A percentile compares a stretch with the other conserved stretches of the same genome.
Evolutionary conservation across 768 basidiomycete species (phyloP).

Genomic region (Baorangia bicolor): DNA sequence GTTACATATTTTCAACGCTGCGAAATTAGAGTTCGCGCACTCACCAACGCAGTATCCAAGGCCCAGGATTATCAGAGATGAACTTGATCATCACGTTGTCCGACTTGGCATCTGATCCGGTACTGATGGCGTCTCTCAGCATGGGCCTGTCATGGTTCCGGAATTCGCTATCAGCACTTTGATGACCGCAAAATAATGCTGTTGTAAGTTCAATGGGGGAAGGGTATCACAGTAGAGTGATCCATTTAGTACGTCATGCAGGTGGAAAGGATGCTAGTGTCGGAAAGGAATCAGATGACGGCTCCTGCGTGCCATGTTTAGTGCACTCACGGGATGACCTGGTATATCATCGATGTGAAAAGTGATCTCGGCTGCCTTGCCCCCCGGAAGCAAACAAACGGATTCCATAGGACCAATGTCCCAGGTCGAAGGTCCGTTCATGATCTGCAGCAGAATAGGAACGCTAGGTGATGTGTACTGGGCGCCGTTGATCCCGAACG

Average conservation of each 20-base stretch:
- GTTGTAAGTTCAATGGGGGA: neutral
- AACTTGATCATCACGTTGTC: slow-evolving; percentile 52
- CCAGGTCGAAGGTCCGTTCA: slow-evolving; percentile 18
- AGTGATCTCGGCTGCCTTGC: slow-evolving; percentile 18
- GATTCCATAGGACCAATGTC: slow-evolving; percentile 8
- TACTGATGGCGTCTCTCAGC: slow-evolving; percentile 49
- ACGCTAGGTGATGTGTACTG: slow-evolving; percentile 12
- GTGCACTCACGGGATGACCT: slow-evolving; percentile 31
- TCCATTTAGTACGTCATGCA: slow-evolving; percentile 21
- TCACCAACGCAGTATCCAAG: slow-evolving; percentile 49
- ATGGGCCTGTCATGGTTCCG: slow-evolving; percentile 50
- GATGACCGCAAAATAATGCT: slow-evolving; percentile 45
- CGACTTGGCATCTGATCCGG: slow-evolving; percentile 35
- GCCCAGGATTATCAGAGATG: slow-evolving; percentile 66
- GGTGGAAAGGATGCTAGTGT: slow-evolving; percentile 21
- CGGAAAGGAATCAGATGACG: neutral
- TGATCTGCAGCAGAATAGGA: slow-evolving; percentile 21
- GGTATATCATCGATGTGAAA: slow-evolving; percentile 7
- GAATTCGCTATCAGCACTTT: slow-evolving; percentile 36
- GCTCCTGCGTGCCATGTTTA: no score
- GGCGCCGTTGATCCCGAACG: slow-evolving; percentile 14
- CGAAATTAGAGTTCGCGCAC: neutral
- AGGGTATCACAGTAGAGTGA: neutral
- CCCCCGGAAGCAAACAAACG: slow-evolving; percentile 11
- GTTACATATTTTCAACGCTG: neutral